Evolutionary conservation across 345 rosid genomes (phyloP).

Genomic region (Hibiscus mutabilis): DNA sequence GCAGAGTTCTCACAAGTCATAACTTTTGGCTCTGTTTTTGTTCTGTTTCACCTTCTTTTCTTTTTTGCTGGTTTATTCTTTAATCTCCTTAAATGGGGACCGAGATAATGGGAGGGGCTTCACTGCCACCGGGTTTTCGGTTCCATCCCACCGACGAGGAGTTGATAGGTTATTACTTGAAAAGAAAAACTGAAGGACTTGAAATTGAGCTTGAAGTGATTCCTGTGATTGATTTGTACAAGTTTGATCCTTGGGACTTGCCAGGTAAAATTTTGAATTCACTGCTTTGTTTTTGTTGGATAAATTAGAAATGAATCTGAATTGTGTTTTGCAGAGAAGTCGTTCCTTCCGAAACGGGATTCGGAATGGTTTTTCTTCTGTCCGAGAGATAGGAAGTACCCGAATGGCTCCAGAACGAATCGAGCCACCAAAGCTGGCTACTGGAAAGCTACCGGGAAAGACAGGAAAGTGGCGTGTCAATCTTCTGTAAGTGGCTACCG

Average conservation of each 20-base stretch:
- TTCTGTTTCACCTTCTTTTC: neutral
- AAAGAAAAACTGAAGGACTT: slow-evolving; percentile 59
- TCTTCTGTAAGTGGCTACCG: slow-evolving; percentile 43
- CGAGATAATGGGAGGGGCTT: slow-evolving; percentile 50
- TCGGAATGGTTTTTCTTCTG: slow-evolving; percentile 94
- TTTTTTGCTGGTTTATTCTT: too few species aligned
- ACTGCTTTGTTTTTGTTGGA: neutral
- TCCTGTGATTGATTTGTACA: slow-evolving; percentile 71
- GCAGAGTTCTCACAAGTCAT: neutral
- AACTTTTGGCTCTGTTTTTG: slow-evolving; percentile 3
- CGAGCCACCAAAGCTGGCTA: slow-evolving; percentile 88
- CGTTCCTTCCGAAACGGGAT: slow-evolving; percentile 71
- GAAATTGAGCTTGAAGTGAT: slow-evolving; percentile 79
- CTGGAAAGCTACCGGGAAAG: slow-evolving; percentile 95
- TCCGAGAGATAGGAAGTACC: slow-evolving; percentile 76
- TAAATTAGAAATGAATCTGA: neutral
- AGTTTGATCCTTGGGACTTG: slow-evolving; percentile 93
- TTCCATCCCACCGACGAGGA: slow-evolving; percentile 94
- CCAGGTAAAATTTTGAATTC: slow-evolving; percentile 45
- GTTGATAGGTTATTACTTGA: slow-evolving; percentile 70
- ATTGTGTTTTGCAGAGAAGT: slow-evolving; percentile 45
- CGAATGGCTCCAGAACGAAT: slow-evolving; percentile 74
- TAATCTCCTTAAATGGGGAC: neutral
- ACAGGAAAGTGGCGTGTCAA: slow-evolving; percentile 56
- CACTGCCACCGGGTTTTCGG: slow-evolving; percentile 83